Evolutionary conservation across 2,329 filamentous ascomycete species (phyloP).

Genomic region (Colletotrichum sp.): DNA sequence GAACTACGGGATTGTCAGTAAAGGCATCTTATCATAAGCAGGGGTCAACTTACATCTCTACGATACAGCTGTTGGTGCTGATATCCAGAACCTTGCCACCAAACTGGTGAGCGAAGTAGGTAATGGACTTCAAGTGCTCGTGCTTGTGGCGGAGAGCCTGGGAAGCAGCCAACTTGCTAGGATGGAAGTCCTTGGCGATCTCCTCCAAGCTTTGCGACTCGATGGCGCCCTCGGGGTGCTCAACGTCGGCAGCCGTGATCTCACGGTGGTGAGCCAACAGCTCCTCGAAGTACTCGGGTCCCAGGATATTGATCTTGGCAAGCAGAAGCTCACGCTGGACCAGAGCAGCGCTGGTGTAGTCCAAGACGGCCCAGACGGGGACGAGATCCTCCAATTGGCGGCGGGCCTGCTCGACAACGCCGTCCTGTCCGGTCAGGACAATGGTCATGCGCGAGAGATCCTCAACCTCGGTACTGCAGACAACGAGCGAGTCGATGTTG

Average conservation of each 20-base stretch:
- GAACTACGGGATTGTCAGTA: conserved; percentile 59
- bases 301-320: conserved; percentile 95
- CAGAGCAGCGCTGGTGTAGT: conserved; percentile 91
- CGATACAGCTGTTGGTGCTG: conserved; percentile 97
- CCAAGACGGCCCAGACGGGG: conserved; percentile 96
- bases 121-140: conserved; percentile 95
- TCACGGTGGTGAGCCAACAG: conserved; percentile 94
- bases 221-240: conserved; percentile 42
- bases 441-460: conserved; percentile 99
- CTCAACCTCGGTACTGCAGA: conserved; percentile 96
- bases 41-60: conserved; percentile 78
- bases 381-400: conserved; percentile 96
- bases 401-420: conserved; percentile 95
- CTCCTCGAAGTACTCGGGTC: conserved; percentile 98
- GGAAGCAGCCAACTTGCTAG: conserved; percentile 81
- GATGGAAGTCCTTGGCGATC: conserved; percentile 78
- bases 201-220: conserved; percentile 48
- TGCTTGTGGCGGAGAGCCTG: conserved; percentile 96
- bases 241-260: conserved; percentile 62
- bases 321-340: conserved; percentile 95
- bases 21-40: not conserved
- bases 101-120: conserved; percentile 96
- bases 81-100: conserved; percentile 98
- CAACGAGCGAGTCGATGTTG: conserved; percentile 98
- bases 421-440: conserved; percentile 93